These are phyloP conservation scores for Strobilomyces echinocephalus DNA, from an alignment of 768 basidiomycete genomes.

Conservation along the genomic window DNA sequence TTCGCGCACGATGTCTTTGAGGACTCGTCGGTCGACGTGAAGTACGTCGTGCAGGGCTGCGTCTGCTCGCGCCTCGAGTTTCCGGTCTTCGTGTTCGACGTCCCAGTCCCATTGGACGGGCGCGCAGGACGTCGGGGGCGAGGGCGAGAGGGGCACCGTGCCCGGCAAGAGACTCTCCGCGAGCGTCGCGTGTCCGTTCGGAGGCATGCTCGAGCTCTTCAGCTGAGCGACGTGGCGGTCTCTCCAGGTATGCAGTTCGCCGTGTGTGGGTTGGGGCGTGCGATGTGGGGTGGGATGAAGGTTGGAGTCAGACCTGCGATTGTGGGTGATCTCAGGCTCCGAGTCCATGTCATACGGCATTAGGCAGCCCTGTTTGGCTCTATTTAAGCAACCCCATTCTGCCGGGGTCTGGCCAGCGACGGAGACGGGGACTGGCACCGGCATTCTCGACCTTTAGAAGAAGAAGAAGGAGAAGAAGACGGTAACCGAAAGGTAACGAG, in stretches of 20 bases:
- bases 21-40: conserved; percentile 66
- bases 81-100: conserved; percentile 65
- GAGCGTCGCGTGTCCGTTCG: not conserved
- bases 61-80: conserved; percentile 59
- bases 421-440: conserved; percentile 15
- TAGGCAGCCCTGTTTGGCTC: conserved; percentile 23
- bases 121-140: conserved; percentile 1
- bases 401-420: not conserved
- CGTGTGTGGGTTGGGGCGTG: not conserved
- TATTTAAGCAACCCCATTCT: conserved; percentile 21
- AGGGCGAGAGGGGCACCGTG: conserved; percentile 18
- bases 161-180: conserved; percentile 13
- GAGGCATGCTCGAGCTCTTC: conserved; percentile 11
- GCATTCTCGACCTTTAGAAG: conserved; percentile 4
- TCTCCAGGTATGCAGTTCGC: conserved; percentile 2
- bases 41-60: conserved; percentile 57
- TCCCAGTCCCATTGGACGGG: conserved; percentile 66
- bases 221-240: conserved; percentile 4
- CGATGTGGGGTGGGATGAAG: not conserved
- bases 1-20: conserved; percentile 75
- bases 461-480: not conserved
- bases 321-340: conserved; percentile 4
- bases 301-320: conserved; percentile 20
- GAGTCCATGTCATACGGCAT: conserved; percentile 17
- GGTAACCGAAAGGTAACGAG: not conserved